A percentile compares a stretch with the other conserved stretches of the same genome.
These are phyloP conservation scores for Amanita exitialis DNA, from an alignment of 768 basidiomycete genomes.

Conservation along the genomic window DNA sequence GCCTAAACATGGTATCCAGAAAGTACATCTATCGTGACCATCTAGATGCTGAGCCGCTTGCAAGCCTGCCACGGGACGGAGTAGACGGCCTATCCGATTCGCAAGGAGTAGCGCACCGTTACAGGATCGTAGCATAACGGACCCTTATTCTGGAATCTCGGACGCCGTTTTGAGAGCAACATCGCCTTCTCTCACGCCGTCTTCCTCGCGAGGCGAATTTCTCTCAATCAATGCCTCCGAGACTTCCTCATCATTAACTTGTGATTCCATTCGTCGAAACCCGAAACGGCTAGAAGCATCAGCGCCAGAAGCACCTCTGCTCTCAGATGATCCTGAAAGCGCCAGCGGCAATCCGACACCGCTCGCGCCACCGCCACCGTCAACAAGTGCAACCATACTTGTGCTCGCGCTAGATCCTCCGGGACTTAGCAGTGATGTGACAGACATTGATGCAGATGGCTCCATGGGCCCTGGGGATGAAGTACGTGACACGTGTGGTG, in stretches of 20 bases:
- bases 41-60: constrained; percentile 1
- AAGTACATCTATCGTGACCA: background rate
- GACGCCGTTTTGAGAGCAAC: background rate
- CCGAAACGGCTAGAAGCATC: background rate
- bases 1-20: constrained; percentile 2
- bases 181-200: background rate
- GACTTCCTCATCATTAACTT: background rate
- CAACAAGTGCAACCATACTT: background rate
- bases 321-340: background rate
- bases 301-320: background rate
- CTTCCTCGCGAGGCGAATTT: background rate
- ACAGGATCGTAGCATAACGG: background rate
- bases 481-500: constrained; percentile 16
- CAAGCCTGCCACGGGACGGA: background rate
- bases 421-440: background rate
- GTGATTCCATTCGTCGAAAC: background rate
- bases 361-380: constrained; percentile 5
- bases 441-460: constrained; percentile 4
- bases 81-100: background rate
- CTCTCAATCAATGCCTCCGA: background rate
- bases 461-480: constrained; percentile 11
- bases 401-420: background rate
- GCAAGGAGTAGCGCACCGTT: background rate
- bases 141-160: background rate
- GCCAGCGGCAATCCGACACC: background rate